Conservation (phyloP, 2,329 filamentous ascomycete genomes). For the Fusarium nematophilum region DNA sequence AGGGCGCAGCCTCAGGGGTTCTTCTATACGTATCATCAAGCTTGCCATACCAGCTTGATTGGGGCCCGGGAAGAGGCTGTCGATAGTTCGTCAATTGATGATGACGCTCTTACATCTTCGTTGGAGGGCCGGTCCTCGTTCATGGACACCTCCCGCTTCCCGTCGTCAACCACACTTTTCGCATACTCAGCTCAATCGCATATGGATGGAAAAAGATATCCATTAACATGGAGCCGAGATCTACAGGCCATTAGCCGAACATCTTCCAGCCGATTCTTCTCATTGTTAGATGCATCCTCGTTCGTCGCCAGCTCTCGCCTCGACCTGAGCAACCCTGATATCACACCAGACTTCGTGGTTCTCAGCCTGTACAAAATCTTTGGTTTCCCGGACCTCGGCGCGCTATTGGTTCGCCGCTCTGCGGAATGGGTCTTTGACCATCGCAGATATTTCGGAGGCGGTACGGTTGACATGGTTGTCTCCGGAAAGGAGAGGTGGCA, state of each 20-base stretch:
- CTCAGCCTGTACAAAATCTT: slow-evolving; percentile 98
- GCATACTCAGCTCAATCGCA: slow-evolving; percentile 94
- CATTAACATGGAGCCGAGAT: slow-evolving; percentile 73
- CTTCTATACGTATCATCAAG: slow-evolving; percentile 83
- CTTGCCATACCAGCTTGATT: slow-evolving; percentile 88
- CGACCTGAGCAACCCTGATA: slow-evolving; percentile 70
- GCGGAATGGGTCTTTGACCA: slow-evolving; percentile 71
- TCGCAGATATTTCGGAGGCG: slow-evolving; percentile 90
- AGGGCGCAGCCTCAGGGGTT: slow-evolving; percentile 77
- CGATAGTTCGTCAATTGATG: slow-evolving; percentile 73
- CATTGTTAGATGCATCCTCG: slow-evolving; percentile 86
- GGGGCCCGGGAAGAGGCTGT: slow-evolving; percentile 80
- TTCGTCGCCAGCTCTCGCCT: slow-evolving; percentile 81
- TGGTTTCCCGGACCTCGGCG: slow-evolving; percentile 92
- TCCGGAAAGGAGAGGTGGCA: slow-evolving; percentile 86
- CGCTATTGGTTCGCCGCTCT: slow-evolving; percentile 81
- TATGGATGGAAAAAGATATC: slow-evolving; percentile 84
- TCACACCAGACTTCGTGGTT: slow-evolving; percentile 84
- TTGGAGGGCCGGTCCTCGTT: slow-evolving; percentile 56
- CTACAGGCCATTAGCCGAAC: slow-evolving; percentile 51
- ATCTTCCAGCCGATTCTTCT: slow-evolving; percentile 60
- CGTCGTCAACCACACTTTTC: slow-evolving; percentile 62
- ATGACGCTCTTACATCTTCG: slow-evolving; percentile 74
- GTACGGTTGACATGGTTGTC: slow-evolving; percentile 91
- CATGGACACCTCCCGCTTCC: slow-evolving; percentile 28